phyloP scores from a whole-genome alignment of 140 eudicot genomes.

The Bidens hawaiensis region DNA sequence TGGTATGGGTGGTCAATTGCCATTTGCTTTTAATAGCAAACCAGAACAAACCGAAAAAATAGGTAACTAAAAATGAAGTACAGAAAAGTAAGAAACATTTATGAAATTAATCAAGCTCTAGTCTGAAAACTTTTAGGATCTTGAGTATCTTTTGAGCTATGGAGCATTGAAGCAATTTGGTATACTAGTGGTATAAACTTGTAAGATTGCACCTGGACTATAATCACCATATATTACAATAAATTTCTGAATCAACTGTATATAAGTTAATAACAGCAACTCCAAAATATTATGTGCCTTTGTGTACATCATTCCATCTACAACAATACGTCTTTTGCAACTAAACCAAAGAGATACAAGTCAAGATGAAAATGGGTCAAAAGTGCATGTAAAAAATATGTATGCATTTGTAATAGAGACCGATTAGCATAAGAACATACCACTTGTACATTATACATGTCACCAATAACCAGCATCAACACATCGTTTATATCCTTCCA shows the following conservation, averaged over 20 bases:
- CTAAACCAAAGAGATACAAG: slow-evolving; percentile 93
- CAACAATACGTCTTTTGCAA: slow-evolving; percentile 61
- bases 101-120: background rate
- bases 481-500: slow-evolving; percentile 82
- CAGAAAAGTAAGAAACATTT: slow-evolving; percentile 2
- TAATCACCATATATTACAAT: background rate
- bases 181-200: slow-evolving; percentile 89
- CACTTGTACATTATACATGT: slow-evolving; percentile 90
- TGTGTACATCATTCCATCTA: slow-evolving; percentile 68
- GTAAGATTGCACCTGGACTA: slow-evolving; percentile 90
- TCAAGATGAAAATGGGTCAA: no score
- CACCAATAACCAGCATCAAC: slow-evolving; percentile 81
- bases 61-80: background rate
- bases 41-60: slow-evolving; percentile 80
- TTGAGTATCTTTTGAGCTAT: slow-evolving; percentile 69
- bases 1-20: slow-evolving; percentile 96
- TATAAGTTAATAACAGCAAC: no score
- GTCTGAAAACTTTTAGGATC: slow-evolving; percentile 90
- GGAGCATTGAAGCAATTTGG: slow-evolving; percentile 95
- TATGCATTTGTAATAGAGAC: slow-evolving; percentile 5
- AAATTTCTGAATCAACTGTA: no score
- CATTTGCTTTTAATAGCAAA: slow-evolving; percentile 85
- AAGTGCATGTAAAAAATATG: no score
- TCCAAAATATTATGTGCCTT: background rate
- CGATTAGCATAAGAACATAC: slow-evolving; percentile 38